Conservation (phyloP, 495 filamentous ascomycete genomes). For the Penicillium roqueforti region DNA sequence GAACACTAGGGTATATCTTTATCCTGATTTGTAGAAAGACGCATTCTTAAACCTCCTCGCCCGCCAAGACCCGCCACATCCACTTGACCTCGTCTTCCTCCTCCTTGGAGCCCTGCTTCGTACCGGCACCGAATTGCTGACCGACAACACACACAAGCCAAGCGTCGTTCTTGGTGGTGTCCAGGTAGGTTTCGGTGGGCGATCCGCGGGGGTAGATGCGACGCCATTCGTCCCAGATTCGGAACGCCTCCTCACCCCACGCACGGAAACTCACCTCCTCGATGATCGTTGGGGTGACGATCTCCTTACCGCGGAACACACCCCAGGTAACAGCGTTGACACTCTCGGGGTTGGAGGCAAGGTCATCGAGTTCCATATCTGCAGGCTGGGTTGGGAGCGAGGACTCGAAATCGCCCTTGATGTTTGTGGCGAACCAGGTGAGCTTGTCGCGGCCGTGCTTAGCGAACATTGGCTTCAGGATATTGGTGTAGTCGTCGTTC, state of each 20-base stretch:
- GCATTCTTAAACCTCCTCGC: constrained; percentile 18
- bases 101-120: constrained; percentile 37
- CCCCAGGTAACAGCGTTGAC: constrained; percentile 98
- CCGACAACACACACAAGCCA: constrained; percentile 93
- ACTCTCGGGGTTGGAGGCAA: constrained; percentile 40
- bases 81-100: constrained; percentile 42
- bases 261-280: constrained; percentile 92
- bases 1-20: constrained; percentile 19
- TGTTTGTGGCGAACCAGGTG: constrained; percentile 81
- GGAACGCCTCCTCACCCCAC: constrained; percentile 95
- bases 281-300: constrained; percentile 95
- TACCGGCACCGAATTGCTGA: constrained; percentile 63
- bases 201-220: constrained; percentile 69
- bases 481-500: constrained; percentile 56
- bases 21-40: not conserved
- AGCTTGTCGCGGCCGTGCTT: constrained; percentile 58
- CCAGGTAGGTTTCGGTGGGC: constrained; percentile 63
- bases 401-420: constrained; percentile 63
- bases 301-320: constrained; percentile 93
- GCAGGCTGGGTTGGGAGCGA: constrained; percentile 43
- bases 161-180: constrained; percentile 57
- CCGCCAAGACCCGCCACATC: constrained; percentile 42
- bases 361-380: constrained; percentile 34
- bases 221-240: constrained; percentile 92
- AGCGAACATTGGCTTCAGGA: constrained; percentile 57